These are phyloP conservation scores for Byssochlamys sp. DNA, from an alignment of 2,329 filamentous ascomycete species.

Conservation along the genomic window DNA sequence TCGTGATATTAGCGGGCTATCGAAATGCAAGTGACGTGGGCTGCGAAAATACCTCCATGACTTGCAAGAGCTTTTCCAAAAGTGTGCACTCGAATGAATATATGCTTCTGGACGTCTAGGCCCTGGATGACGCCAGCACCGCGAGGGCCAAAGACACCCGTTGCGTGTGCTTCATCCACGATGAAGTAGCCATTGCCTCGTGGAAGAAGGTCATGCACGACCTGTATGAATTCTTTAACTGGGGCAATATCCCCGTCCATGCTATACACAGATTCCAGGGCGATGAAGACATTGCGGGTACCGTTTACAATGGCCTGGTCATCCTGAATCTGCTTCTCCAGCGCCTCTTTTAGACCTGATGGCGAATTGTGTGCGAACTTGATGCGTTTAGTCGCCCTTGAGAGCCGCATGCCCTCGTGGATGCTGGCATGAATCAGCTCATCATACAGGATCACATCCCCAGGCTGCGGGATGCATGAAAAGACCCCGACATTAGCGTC, in stretches of 20 bases:
- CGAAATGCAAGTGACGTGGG: conserved; percentile 4
- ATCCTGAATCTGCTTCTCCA: conserved; percentile 20
- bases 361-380: conserved; percentile 42
- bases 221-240: conserved; percentile 49
- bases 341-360: conserved; percentile 25
- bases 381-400: conserved; percentile 42
- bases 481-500: conserved; percentile 59
- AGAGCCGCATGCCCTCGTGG: conserved; percentile 65
- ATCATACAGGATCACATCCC: conserved; percentile 60
- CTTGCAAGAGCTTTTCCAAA: conserved; percentile 49
- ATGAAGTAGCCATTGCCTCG: conserved; percentile 47
- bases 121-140: conserved; percentile 43
- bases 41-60: conserved; percentile 50
- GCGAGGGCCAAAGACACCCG: conserved; percentile 41
- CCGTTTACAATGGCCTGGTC: conserved; percentile 31
- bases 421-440: conserved; percentile 68
- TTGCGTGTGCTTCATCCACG: conserved; percentile 49
- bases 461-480: conserved; percentile 49
- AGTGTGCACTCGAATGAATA: conserved; percentile 43
- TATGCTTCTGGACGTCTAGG: conserved; percentile 42
- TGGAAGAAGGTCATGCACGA: conserved; percentile 49
- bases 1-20: conserved; percentile 6
- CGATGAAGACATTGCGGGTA: conserved; percentile 52
- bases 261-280: conserved; percentile 63
- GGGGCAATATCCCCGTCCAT: conserved; percentile 73